These are phyloP conservation scores for Alternaria novae-zelandiae DNA, from an alignment of 2,329 filamentous ascomycete species.

Conservation along the genomic window DNA sequence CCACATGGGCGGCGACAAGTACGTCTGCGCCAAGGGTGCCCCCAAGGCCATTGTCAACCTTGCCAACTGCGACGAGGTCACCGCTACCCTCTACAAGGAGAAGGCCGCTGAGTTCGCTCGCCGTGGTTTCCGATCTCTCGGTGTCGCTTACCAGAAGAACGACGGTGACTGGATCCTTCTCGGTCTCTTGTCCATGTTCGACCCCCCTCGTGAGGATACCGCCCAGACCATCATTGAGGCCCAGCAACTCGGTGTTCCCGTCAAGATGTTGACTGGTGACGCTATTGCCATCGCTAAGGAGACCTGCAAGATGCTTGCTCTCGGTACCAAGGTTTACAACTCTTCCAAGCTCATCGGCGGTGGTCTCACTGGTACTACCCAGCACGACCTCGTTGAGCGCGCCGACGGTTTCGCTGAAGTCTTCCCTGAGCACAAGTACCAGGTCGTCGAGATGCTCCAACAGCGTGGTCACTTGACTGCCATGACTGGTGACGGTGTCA, in stretches of 20 bases:
- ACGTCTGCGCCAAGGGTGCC: conserved; percentile 78
- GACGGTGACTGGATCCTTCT: conserved; percentile 75
- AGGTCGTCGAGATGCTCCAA: conserved; percentile 77
- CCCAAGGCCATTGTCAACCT: conserved; percentile 77
- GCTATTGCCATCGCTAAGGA: conserved; percentile 81
- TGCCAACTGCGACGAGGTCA: conserved; percentile 70
- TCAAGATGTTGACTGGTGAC: conserved; percentile 84
- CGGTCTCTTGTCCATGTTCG: conserved; percentile 81
- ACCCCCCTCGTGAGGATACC: conserved; percentile 79
- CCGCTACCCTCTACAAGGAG: conserved; percentile 70
- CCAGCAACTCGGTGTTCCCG: conserved; percentile 75
- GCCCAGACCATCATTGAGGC: conserved; percentile 80
- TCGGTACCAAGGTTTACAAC: conserved; percentile 82
- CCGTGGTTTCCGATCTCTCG: conserved; percentile 80
- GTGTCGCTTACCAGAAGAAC: conserved; percentile 80
- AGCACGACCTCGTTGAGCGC: conserved; percentile 78
- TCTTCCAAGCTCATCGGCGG: conserved; percentile 78
- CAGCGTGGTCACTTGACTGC: conserved; percentile 75
- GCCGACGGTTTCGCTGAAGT: conserved; percentile 77
- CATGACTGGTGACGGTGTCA: conserved; percentile 79
- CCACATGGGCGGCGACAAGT: conserved; percentile 72
- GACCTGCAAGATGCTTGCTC: conserved; percentile 81
- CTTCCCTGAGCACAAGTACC: conserved; percentile 78
- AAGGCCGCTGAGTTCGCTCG: conserved; percentile 78
- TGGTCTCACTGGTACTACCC: conserved; percentile 73